Evolutionary conservation across 306 rosid species (phyloP), one percentile per base, ranked within the genome.

Genomic region (Cajanus cajan): DNA sequence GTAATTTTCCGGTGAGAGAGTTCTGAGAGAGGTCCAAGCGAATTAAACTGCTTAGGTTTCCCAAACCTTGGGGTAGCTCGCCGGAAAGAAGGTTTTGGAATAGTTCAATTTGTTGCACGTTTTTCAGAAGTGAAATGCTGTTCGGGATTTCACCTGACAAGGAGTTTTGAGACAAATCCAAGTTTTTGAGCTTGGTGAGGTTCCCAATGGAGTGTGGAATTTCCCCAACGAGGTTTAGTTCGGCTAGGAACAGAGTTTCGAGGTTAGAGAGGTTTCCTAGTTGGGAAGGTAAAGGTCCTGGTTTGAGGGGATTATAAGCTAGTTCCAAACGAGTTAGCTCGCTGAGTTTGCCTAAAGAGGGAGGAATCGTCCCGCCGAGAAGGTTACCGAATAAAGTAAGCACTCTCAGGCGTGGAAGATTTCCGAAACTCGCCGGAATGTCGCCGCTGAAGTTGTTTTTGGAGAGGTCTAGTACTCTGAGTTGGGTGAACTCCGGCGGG

Each of bases 201-300:
- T 86, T 87, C 2, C 98, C 97, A 21, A 95, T 84, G n/a, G 97
- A 78, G 36, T 86, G 85, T 6, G 97, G 94, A 41, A 95, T 78
- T 7, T 28, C 36, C 3, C 98, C 98, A 25, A 68, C 24, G 83
- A 93, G 88, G 59, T 90, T 84, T n/a, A 77, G 8, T 0, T 0
- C 0, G 2, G 80, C 4, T 7, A 90, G 72, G 39, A 18, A 88
- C 4, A 95, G 40, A 47, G 0, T 50, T 67, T 84, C 84, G 0
- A 95, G 93, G 47, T 87, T 90, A 0, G 80, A 77, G 2, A 95
- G 78, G 61, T 89, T 93, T 74, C 99, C 99, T 19, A 93, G 71
- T 16, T 91, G 87, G 1, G 84, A 33, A 62, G 99, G 97, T 10
- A 95, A 61, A n/a, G 80, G 80, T 14, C 83, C 48, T 51, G 85